Percentiles rank a stretch among this genome's conserved stretches.
These are phyloP conservation scores for Seminavis robusta DNA, from an alignment of 108 stramenopile species.

Conservation along the genomic window DNA sequence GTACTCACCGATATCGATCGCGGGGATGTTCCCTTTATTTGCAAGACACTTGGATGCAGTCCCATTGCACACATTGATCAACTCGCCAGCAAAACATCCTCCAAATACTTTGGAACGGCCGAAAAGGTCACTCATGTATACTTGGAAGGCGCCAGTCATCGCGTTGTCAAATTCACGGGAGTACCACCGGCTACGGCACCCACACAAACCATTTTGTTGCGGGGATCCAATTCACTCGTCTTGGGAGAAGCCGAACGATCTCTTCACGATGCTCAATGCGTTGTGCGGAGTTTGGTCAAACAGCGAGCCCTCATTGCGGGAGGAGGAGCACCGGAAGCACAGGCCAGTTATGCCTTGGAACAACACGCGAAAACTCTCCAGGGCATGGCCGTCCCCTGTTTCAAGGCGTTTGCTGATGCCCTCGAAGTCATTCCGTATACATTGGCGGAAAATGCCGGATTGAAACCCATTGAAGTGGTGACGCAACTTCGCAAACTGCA, in stretches of 20 bases:
- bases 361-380: slow-evolving; percentile 74
- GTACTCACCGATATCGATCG: slow-evolving; percentile 98
- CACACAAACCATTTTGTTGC: slow-evolving; percentile 92
- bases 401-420: slow-evolving; percentile 96
- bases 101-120: slow-evolving; percentile 90
- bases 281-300: slow-evolving; percentile 96
- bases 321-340: slow-evolving; percentile 98
- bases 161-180: slow-evolving; percentile 97
- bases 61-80: slow-evolving; percentile 97
- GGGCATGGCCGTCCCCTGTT: slow-evolving; percentile 95
- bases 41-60: slow-evolving; percentile 88
- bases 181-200: slow-evolving; percentile 79
- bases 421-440: slow-evolving; percentile 99
- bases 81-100: slow-evolving; percentile 49
- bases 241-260: slow-evolving; percentile 97
- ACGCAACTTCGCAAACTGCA: slow-evolving; percentile 93
- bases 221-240: slow-evolving; percentile 97
- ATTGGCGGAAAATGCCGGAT: slow-evolving; percentile 98
- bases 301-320: slow-evolving; percentile 94
- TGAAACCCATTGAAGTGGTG: slow-evolving; percentile 97
- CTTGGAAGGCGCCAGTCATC: slow-evolving; percentile 88
- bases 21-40: slow-evolving; percentile 95
- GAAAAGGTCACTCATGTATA: slow-evolving; percentile 91
- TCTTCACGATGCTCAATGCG: slow-evolving; percentile 99
- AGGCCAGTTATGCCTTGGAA: slow-evolving; percentile 81